These are phyloP conservation scores for Plasmodium fragile DNA, from an alignment of 169 alveolate genomes.

Conservation along the genomic window DNA sequence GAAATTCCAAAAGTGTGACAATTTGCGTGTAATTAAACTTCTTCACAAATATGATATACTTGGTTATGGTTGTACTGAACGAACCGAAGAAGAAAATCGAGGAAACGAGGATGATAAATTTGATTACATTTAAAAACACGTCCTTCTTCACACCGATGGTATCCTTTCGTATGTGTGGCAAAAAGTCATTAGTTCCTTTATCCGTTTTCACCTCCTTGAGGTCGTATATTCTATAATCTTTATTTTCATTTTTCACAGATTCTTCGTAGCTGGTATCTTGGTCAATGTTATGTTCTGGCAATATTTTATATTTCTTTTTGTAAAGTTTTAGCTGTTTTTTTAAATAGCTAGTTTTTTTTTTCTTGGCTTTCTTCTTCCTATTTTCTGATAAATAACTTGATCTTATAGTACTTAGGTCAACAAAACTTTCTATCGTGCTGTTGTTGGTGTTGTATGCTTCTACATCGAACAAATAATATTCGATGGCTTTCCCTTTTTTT, in stretches of 20 bases:
- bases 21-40: conserved; percentile 64
- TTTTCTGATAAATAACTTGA: conserved; percentile 55
- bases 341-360: conserved; percentile 25
- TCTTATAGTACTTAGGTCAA: conserved; percentile 48
- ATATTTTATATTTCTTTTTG: conserved; percentile 59
- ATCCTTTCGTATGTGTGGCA: conserved; percentile 16
- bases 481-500: conserved; percentile 24
- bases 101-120: conserved; percentile 37
- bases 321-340: conserved; percentile 39
- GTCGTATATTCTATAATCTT: conserved; percentile 26
- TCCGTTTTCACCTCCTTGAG: conserved; percentile 50
- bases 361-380: conserved; percentile 47
- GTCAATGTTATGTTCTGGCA: conserved; percentile 62
- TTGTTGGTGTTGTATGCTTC: conserved; percentile 30
- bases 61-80: conserved; percentile 51
- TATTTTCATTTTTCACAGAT: conserved; percentile 41
- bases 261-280: conserved; percentile 70
- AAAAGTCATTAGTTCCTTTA: conserved; percentile 25
- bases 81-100: conserved; percentile 47
- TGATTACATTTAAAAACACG: conserved; percentile 28
- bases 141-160: conserved; percentile 18
- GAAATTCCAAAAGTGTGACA: conserved; percentile 35
- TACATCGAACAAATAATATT: conserved; percentile 56
- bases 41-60: conserved; percentile 49
- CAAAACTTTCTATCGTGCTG: conserved; percentile 15